Conservation (phyloP, 192 early-diverging fungal genomes). For the Oehlia diaphana region DNA sequence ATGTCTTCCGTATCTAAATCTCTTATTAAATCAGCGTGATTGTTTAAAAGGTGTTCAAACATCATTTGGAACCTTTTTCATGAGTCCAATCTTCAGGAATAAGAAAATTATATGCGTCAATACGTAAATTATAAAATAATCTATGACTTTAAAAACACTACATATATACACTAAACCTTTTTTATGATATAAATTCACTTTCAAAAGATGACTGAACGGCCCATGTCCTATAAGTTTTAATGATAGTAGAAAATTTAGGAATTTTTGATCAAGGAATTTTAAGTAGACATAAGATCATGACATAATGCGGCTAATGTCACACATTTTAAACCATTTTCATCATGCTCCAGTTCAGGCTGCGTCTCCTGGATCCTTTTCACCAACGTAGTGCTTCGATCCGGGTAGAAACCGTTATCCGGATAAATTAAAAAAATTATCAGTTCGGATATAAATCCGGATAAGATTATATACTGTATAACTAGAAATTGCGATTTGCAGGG, state of each 20-base stretch:
- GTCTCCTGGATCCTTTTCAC: constrained; percentile 66
- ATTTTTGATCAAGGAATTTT: no score
- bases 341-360: constrained; percentile 80
- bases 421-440: no score
- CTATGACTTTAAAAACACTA: background rate
- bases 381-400: no score
- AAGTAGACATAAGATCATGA: constrained; percentile 69
- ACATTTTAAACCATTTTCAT: constrained; percentile 77
- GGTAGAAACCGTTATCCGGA: no score
- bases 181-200: constrained; percentile 77
- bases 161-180: constrained; percentile 25
- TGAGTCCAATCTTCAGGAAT: constrained; percentile 65
- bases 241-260: no score
- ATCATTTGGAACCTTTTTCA: constrained; percentile 83
- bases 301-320: constrained; percentile 90
- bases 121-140: background rate
- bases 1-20: constrained; percentile 61
- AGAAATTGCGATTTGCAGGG: no score
- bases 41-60: constrained; percentile 76
- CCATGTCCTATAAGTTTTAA: constrained; percentile 72
- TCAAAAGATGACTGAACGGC: constrained; percentile 95
- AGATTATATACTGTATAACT: no score
- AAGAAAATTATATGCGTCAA: background rate
- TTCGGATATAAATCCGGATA: no score
- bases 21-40: constrained; percentile 43